phyloP scores from a whole-genome alignment of 495 filamentous ascomycete species.

The Aspergillus nanangensis region DNA sequence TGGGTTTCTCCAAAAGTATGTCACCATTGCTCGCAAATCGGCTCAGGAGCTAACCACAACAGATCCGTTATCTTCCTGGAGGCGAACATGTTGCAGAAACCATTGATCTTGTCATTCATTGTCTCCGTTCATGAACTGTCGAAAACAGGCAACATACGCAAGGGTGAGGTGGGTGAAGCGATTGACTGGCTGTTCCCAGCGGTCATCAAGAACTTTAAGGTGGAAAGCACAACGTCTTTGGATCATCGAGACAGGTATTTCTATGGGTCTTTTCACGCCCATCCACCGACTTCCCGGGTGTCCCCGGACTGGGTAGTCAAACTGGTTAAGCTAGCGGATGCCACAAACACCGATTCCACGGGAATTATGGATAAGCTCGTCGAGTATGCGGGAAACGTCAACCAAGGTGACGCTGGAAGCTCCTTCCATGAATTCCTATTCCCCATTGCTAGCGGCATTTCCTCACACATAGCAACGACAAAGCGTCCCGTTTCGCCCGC shows the following conservation, averaged over 20 bases:
- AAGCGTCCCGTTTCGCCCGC: neutral
- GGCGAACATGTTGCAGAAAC: neutral
- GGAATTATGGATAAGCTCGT: conserved; percentile 6
- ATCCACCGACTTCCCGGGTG: neutral
- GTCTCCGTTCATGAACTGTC: neutral
- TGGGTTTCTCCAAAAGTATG: neutral
- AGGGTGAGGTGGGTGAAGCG: neutral
- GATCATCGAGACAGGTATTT: neutral
- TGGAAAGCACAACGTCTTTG: neutral
- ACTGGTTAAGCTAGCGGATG: conserved; percentile 1
- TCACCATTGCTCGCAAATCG: neutral
- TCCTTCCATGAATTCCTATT: conserved; percentile 3
- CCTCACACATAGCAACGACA: neutral
- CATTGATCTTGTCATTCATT: conserved; percentile 1
- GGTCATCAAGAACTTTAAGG: neutral
- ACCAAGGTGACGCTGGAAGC: neutral
- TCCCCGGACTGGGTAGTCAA: neutral
- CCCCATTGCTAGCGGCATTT: conserved; percentile 1
- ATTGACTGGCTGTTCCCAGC: neutral
- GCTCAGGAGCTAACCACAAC: neutral
- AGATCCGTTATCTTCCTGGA: neutral
- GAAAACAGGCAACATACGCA: neutral
- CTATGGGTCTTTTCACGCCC: neutral
- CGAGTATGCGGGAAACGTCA: neutral
- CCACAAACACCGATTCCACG: conserved; percentile 16